Evolutionary conservation across 73 alveolate species (phyloP).

Genomic region (Paramecium tetraurelia): DNA sequence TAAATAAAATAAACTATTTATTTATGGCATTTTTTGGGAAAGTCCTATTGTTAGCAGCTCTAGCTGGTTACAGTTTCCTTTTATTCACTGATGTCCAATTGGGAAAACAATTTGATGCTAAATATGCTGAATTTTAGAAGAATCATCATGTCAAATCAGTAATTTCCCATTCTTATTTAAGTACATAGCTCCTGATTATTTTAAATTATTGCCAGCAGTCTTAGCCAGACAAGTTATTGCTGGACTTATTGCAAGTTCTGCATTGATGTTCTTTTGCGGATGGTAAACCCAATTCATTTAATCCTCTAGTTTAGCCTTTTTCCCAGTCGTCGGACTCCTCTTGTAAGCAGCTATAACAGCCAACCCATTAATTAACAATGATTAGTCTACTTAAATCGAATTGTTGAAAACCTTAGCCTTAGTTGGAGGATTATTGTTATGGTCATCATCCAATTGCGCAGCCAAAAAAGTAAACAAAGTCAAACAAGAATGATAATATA

Average conservation of each 20-base stretch:
- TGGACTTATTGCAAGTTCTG: slow-evolving; percentile 22
- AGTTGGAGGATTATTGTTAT: slow-evolving; percentile 8
- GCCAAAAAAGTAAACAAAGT: not conserved
- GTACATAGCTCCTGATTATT: not conserved
- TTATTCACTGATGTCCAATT: not conserved
- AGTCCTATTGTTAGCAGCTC: not conserved
- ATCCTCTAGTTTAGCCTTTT: not conserved
- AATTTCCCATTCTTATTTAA: not conserved
- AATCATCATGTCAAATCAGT: not conserved
- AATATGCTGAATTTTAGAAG: not conserved
- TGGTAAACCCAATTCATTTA: not conserved
- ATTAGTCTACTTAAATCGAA: not conserved
- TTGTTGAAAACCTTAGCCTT: not conserved
- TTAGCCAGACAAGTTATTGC: slow-evolving; percentile 18
- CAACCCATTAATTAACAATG: not conserved
- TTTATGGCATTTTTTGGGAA: slow-evolving; percentile 35
- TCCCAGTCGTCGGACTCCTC: not conserved
- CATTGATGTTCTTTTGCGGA: not conserved
- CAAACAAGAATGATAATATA: not conserved
- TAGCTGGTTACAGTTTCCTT: not conserved
- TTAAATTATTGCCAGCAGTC: not conserved
- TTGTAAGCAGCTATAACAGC: not conserved
- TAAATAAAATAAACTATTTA: not conserved
- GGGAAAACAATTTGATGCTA: not conserved
- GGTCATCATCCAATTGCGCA: not conserved